phyloP scores from a whole-genome alignment of 805 yeast species.

The Spathaspora arborariae region DNA sequence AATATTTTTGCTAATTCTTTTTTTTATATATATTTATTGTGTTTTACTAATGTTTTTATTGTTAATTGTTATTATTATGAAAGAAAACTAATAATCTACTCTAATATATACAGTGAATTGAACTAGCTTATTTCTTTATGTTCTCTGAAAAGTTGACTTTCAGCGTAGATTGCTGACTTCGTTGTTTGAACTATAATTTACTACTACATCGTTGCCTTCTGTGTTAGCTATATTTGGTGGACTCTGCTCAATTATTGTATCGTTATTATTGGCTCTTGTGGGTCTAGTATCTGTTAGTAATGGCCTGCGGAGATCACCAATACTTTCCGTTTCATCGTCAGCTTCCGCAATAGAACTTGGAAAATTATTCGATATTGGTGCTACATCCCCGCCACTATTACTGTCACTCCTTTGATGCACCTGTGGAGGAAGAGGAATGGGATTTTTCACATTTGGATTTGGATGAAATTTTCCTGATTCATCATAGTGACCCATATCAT shows the following conservation, averaged over 20 bases:
- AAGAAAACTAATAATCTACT: too few relatives aligned
- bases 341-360: not conserved
- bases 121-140: not conserved
- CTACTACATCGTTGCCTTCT: not conserved
- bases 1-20: constrained; percentile 4
- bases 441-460: constrained; percentile 25
- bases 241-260: too few relatives aligned
- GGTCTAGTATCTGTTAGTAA: not conserved
- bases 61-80: not conserved
- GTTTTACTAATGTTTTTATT: not conserved
- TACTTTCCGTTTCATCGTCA: not conserved
- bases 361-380: not conserved
- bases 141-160: not conserved
- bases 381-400: not conserved
- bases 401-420: constrained; percentile 15
- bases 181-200: too few relatives aligned
- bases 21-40: not conserved
- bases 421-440: constrained; percentile 10
- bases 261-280: not conserved
- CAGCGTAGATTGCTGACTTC: too few relatives aligned
- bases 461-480: constrained; percentile 45
- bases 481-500: constrained; percentile 78
- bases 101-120: too few relatives aligned
- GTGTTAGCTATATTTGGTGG: not conserved
- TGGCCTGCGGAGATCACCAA: not conserved